Percentiles rank a stretch among this genome's conserved stretches.
Evolutionary conservation across 257 asterid species (phyloP).

Genomic region (Salvia hispanica): DNA sequence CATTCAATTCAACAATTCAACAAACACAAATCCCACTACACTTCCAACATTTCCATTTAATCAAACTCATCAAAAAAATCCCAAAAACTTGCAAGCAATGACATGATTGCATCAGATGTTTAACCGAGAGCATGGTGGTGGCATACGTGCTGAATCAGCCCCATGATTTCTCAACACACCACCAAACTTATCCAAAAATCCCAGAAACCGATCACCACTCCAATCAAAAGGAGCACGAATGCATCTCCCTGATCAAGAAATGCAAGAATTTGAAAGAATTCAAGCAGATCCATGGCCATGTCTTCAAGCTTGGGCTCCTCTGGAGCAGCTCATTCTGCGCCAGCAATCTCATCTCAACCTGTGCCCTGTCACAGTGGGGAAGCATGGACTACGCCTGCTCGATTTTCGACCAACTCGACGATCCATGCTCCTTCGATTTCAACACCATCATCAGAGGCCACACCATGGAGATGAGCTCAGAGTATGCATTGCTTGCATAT

Average conservation of each 20-base stretch:
- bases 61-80: not conserved
- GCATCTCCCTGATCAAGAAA: constrained; percentile 54
- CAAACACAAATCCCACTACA: not conserved
- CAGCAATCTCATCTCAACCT: constrained; percentile 68
- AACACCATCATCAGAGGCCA: constrained; percentile 70
- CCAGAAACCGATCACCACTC: constrained; percentile 41
- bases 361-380: constrained; percentile 83
- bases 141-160: constrained; percentile 53
- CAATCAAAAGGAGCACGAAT: constrained; percentile 60
- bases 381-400: constrained; percentile 87
- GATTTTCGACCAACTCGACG: constrained; percentile 50
- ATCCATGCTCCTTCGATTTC: constrained; percentile 68
- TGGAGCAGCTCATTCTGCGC: constrained; percentile 61
- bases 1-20: constrained; percentile 29
- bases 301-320: constrained; percentile 64
- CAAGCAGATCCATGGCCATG: constrained; percentile 68
- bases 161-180: constrained; percentile 43
- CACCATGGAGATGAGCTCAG: constrained; percentile 47
- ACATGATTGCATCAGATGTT: constrained; percentile 23
- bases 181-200: constrained; percentile 34
- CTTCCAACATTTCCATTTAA: not conserved
- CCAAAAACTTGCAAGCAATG: not conserved
- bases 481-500: constrained; percentile 49
- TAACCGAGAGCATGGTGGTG: no score
- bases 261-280: constrained; percentile 55